Evolutionary conservation across 2,329 filamentous ascomycete genomes (phyloP), one percentile per base, ranked within the genome.

Genomic region (Diaporthe longicolla): DNA sequence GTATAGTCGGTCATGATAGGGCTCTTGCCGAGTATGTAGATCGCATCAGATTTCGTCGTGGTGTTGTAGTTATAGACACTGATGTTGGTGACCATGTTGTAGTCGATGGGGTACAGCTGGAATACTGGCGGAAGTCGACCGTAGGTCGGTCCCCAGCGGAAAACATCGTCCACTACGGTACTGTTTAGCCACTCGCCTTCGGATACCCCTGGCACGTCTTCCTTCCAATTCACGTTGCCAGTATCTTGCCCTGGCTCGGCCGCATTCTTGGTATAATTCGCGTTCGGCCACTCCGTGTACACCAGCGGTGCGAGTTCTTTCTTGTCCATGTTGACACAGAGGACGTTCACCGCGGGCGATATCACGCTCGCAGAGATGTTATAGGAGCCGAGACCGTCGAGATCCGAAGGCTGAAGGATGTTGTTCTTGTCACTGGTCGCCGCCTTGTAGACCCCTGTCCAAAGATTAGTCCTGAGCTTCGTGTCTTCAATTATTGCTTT

Each of bases 331-430:
- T 93, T 93, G 1, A 89, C 92, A 77, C 94, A 97, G 43, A 95
- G 82, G 0, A 94, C 92, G 76, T 95, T 94, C 58, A 95, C 82
- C 0, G 89, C 86, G 0, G 94, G 93, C 0, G 91, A 93, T 0
- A 93, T 89, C 0, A 95, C 92, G 0, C 92, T 91, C 0, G 93
- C 94, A 19, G 85, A 83, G 4, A 96, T 84, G 4, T 85, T 85
- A 80, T 95, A 95, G 63, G 92, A 89, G 15, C 93, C 94, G 11
- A 94, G 86, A 0, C 93, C 93, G 0, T 84, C 87, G 15, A 91
- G 84, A 26, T 91, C 89, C 9, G 87, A 85, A 0, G 94, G 94
- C 77, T 96, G 94, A 11, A 94, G 82, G 40, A 97, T 94, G 0
- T 83, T 81, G 78, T 96, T 96, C 11, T 83, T 80, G 0, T 86